phyloP scores from a whole-genome alignment of 2,329 filamentous ascomycete species.

The Amylocarpus encephaloides region DNA sequence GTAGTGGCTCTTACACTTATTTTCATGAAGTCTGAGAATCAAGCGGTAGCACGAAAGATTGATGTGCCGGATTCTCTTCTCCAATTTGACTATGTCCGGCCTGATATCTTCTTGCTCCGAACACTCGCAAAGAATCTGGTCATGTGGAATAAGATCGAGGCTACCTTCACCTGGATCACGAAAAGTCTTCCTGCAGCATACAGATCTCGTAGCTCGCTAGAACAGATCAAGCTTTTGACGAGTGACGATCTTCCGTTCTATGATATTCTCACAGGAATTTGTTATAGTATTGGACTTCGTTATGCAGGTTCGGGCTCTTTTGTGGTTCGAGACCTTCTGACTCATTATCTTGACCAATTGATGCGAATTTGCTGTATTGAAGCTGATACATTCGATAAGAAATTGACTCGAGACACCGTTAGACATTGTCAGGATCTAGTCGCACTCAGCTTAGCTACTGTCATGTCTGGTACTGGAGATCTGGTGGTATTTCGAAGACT shows the following conservation, averaged over 20 bases:
- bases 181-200: slow-evolving; percentile 67
- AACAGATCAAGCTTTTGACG: slow-evolving; percentile 53
- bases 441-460: slow-evolving; percentile 72
- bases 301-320: slow-evolving; percentile 67
- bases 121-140: slow-evolving; percentile 88
- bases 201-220: slow-evolving; percentile 53
- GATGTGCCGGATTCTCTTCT: slow-evolving; percentile 84
- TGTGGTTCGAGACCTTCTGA: slow-evolving; percentile 70
- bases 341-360: slow-evolving; percentile 81
- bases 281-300: slow-evolving; percentile 70
- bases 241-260: slow-evolving; percentile 88
- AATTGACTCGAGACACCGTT: slow-evolving; percentile 73
- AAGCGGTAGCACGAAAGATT: slow-evolving; percentile 80
- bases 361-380: slow-evolving; percentile 66
- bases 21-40: slow-evolving; percentile 94
- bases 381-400: slow-evolving; percentile 63
- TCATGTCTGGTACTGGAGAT: slow-evolving; percentile 96
- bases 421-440: slow-evolving; percentile 88
- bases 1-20: slow-evolving; percentile 86
- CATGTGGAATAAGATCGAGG: slow-evolving; percentile 79
- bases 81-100: slow-evolving; percentile 92
- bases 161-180: slow-evolving; percentile 68
- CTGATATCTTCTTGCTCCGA: slow-evolving; percentile 83
- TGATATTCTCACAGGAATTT: slow-evolving; percentile 83
- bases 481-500: slow-evolving; percentile 77